A percentile compares a stretch with the other conserved stretches of the same genome.
phyloP scores from a whole-genome alignment of 495 filamentous ascomycete species.

The Podospora sp. region DNA sequence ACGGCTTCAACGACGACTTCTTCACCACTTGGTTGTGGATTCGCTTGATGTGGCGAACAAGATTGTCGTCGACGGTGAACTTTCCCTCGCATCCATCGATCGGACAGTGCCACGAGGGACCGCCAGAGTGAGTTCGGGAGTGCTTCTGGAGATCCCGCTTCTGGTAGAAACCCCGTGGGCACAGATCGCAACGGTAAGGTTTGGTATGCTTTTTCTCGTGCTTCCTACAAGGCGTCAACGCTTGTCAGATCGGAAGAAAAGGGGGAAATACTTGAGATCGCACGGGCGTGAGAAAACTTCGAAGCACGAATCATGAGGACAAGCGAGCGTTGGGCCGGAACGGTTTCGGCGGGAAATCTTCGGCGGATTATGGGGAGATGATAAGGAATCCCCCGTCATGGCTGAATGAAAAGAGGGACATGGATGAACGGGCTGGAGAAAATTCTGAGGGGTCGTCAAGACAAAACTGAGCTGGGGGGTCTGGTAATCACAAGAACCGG shows the following conservation, averaged over 20 bases:
- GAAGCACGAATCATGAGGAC: neutral
- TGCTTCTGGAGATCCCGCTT: neutral
- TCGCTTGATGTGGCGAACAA: neutral
- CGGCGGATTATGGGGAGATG: neutral
- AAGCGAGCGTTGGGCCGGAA: neutral
- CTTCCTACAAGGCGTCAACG: neutral
- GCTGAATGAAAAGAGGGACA: neutral
- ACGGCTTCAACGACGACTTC: neutral
- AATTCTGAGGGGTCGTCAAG: neutral
- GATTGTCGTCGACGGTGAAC: neutral
- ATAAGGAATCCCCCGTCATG: neutral
- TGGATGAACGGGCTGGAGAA: neutral
- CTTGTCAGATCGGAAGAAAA: neutral
- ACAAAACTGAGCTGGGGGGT: neutral
- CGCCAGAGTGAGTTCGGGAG: neutral
- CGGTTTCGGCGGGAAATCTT: neutral
- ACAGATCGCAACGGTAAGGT: neutral
- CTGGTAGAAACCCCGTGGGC: neutral
- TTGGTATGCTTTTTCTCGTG: neutral
- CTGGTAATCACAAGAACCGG: slow-evolving; percentile 6
- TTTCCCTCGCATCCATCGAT: neutral
- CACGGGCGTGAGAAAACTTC: neutral
- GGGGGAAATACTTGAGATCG: neutral
- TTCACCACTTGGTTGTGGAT: neutral
- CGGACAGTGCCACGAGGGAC: neutral